Conservation (phyloP, 2,329 filamentous ascomycete species). For the Acephala macrosclerotiorum region DNA sequence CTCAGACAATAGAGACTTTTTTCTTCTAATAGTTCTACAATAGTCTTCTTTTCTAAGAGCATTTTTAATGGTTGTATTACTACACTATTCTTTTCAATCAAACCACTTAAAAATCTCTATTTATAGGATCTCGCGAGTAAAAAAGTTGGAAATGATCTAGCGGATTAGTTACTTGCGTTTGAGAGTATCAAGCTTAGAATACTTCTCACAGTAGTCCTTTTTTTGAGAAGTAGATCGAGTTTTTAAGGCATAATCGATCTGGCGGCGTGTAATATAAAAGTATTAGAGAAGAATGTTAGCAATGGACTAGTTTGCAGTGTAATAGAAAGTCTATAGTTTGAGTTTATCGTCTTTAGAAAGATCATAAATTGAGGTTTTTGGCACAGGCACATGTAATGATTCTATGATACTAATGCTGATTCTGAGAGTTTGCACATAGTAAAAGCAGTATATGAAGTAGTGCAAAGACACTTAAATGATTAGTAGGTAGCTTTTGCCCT, state of each 20-base stretch:
- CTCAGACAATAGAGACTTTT: no score
- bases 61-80: slow-evolving; percentile 16
- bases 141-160: no score
- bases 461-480: no score
- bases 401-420: no score
- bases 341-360: no score
- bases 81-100: slow-evolving; percentile 11
- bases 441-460: no score
- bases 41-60: slow-evolving; percentile 27
- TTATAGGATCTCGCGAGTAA: slow-evolving; percentile 5
- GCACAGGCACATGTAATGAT: background rate
- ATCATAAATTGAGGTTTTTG: no score
- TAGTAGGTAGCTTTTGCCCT: no score
- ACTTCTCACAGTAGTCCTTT: background rate
- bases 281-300: background rate
- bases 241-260: background rate
- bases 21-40: slow-evolving; percentile 7
- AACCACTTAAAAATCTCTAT: slow-evolving; percentile 12
- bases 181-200: no score
- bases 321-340: slow-evolving; percentile 5
- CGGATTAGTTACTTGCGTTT: no score
- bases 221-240: slow-evolving; percentile 1
- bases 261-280: no score
- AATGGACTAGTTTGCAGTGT: background rate
- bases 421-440: no score